Conservation (phyloP, 306 rosid genomes). For the Quercus cerris region DNA sequence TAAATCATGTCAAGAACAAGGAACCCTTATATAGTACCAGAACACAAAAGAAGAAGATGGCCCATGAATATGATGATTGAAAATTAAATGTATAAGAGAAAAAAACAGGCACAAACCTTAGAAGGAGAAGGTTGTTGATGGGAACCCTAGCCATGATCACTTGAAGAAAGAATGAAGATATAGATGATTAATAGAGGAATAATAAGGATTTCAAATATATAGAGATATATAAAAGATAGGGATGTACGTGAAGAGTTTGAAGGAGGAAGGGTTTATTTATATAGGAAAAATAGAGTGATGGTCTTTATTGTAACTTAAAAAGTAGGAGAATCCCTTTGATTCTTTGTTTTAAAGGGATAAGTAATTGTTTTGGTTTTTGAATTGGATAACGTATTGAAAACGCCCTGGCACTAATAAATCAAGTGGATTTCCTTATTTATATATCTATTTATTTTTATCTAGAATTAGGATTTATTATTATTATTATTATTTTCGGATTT, state of each 20-base stretch:
- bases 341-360: not conserved
- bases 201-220: not conserved
- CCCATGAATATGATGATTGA: not conserved
- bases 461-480: not conserved
- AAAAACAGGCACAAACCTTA: conserved; percentile 21
- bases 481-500: not conserved
- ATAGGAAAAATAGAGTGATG: conserved; percentile 1
- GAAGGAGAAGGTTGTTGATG: conserved; percentile 12
- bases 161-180: not conserved
- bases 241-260: conserved; percentile 1
- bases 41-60: not conserved
- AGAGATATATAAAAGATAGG: too few relatives aligned
- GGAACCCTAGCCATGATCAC: conserved; percentile 30
- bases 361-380: not conserved
- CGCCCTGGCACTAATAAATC: not conserved
- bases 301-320: not conserved
- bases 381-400: not conserved
- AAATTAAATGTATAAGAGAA: not conserved
- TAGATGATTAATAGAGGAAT: not conserved
- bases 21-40: not conserved
- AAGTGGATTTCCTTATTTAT: not conserved
- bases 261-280: not conserved
- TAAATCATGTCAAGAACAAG: not conserved
- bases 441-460: not conserved
- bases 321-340: not conserved